Evolutionary conservation across 106 monocot genomes (phyloP).

Genomic region (Phalaenopsis equestris): DNA sequence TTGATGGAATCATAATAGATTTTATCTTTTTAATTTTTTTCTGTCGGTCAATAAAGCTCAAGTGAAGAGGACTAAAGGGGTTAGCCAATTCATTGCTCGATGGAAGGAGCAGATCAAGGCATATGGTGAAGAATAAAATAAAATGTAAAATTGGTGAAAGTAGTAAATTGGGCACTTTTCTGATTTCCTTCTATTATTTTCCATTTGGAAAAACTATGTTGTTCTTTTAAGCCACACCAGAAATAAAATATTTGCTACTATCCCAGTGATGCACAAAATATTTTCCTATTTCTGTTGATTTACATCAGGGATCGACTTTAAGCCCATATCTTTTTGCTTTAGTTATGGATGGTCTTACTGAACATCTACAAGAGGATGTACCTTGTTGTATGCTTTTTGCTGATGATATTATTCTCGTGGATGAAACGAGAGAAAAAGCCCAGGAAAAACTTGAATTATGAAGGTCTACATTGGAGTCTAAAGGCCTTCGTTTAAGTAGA

Average conservation of each 20-base stretch:
- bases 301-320: too few relatives aligned
- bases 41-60: too few relatives aligned
- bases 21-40: background rate
- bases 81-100: background rate
- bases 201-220: background rate
- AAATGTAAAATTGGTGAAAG: background rate
- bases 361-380: too few relatives aligned
- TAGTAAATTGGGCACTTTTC: background rate
- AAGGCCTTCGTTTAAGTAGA: too few relatives aligned
- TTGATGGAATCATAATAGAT: background rate
- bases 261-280: background rate
- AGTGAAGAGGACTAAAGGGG: background rate
- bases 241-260: background rate
- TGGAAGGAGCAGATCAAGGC: background rate
- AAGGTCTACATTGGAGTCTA: too few relatives aligned
- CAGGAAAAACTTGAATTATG: too few relatives aligned
- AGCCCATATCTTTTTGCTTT: too few relatives aligned
- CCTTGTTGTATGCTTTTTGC: too few relatives aligned
- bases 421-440: too few relatives aligned
- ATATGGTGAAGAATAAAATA: background rate
- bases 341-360: too few relatives aligned
- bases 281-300: too few relatives aligned
- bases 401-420: too few relatives aligned
- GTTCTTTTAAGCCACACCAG: background rate
- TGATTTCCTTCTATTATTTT: background rate